Percentiles rank a stretch among this genome's conserved stretches.
Evolutionary conservation across 2,329 filamentous ascomycete species (phyloP).

Genomic region (Trichophyton rubrum): DNA sequence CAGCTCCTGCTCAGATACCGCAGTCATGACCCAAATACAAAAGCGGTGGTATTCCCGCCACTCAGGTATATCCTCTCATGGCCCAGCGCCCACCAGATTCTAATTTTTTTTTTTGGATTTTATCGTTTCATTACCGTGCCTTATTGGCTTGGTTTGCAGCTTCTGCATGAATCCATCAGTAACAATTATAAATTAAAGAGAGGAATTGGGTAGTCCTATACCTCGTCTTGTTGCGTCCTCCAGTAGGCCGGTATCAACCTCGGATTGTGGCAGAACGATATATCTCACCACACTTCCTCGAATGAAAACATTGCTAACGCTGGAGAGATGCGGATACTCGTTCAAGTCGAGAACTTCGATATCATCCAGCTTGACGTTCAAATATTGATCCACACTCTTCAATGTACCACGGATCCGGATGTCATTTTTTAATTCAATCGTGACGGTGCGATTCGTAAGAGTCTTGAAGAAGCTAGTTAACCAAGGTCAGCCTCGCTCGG

Average conservation of each 20-base stretch:
- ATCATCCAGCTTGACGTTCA: conserved; percentile 98
- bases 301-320: conserved; percentile 94
- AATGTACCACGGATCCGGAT: conserved; percentile 90
- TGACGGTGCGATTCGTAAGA: conserved; percentile 92
- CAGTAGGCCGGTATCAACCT: conserved; percentile 73
- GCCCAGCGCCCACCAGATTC: not conserved
- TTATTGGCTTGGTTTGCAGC: conserved; percentile 40
- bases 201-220: conserved; percentile 25
- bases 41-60: not conserved
- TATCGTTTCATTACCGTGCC: conserved; percentile 26
- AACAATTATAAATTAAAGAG: not conserved
- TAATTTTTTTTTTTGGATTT: not conserved
- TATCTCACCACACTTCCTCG: conserved; percentile 86
- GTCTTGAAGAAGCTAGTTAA: conserved; percentile 84
- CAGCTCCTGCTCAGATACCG: not conserved
- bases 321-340: conserved; percentile 82
- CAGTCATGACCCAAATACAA: no score
- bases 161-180: conserved; percentile 26
- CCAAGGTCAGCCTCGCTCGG: not conserved
- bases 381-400: conserved; percentile 96
- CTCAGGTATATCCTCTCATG: not conserved
- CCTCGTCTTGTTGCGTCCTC: conserved; percentile 87
- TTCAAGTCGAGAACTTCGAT: conserved; percentile 85
- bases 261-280: conserved; percentile 69
- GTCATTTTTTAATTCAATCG: conserved; percentile 98